Base-by-base conservation (phyloP, 805 yeast genomes). In the Barnettozyma vustinii region DNA sequence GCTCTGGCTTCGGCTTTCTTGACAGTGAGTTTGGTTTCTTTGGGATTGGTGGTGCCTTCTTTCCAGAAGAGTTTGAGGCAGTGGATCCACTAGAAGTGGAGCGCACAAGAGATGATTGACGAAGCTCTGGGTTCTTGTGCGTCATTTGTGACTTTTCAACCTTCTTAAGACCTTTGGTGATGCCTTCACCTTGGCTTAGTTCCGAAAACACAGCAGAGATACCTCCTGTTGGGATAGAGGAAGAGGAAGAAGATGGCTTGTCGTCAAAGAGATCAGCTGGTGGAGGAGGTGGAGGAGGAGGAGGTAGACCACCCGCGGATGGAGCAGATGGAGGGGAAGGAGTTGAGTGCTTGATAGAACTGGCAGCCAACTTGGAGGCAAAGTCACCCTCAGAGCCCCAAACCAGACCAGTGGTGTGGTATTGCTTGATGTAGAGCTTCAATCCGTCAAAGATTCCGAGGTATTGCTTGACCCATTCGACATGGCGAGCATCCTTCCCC, bases 261-360 rank as follows among this genome's bases (percentile, higher is more conserved):
- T 77, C 81, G 39, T 55, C 63, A 61, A 81, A 87, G 35, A 85
- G 72, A 49, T 82, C 70, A 9, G 95, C 82, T 25, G 96, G 92
- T 9, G 97, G 97, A n/a, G 96, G 96, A 2, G 96, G 96, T 2
- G 97, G 97, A 16, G 96, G 95, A 7, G 91, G 87, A 3, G 79
- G 48, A 58, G 82, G 83, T 39, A n/a, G n/a, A n/a, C 84, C 77
- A 46, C 81, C 72, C 10, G 92, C 81, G 20, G 95, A 86, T n/a
- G 96, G 94, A 2, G 96, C 66, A 8, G 76, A 69, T 12, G 70
- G 60, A 5, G 70, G 56, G 26, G 66, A 56, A 2, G 70, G 51
- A 12, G 69, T 51, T 12, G 74, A 61, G n/a, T 19, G 36, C 15
- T 25, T 18, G 23, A 46, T 36, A 3, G 79, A 61, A 2, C 72